Evolutionary conservation across 495 filamentous ascomycete genomes (phyloP).

Genomic region (Hapsidospora chrysogenum): DNA sequence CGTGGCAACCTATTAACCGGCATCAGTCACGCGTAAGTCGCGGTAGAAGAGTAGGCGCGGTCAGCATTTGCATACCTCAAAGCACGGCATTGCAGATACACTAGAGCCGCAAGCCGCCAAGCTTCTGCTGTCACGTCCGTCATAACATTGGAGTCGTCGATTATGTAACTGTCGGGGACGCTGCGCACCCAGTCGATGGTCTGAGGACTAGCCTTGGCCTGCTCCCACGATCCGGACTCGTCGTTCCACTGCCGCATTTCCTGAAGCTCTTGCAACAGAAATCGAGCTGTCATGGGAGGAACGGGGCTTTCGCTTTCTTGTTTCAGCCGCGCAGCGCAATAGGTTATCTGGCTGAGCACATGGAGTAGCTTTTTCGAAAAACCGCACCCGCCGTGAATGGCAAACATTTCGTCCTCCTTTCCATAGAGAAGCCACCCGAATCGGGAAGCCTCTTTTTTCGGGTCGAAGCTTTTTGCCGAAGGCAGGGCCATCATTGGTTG

Average conservation of each 20-base stretch:
- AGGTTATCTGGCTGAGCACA: conserved; percentile 1
- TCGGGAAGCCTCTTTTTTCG: not conserved
- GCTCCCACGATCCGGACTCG: not conserved
- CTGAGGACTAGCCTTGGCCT: not conserved
- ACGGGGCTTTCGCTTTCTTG: not conserved
- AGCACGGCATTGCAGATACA: conserved; percentile 1
- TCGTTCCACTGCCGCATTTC: not conserved
- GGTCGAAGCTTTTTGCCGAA: not conserved
- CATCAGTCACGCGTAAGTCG: too few species aligned
- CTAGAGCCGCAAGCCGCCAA: conserved; percentile 1
- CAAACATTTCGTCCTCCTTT: not conserved
- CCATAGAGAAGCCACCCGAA: conserved; percentile 3
- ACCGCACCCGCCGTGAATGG: conserved; percentile 2
- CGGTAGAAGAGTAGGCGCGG: too few species aligned
- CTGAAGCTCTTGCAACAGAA: not conserved
- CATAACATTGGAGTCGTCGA: not conserved
- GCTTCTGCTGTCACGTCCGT: conserved; percentile 2
- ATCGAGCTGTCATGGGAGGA: not conserved
- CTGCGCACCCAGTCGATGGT: conserved; percentile 1
- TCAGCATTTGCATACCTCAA: conserved; percentile 1
- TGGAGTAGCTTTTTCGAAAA: conserved; percentile 2
- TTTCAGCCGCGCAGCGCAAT: not conserved
- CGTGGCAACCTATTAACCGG: conserved; percentile 3
- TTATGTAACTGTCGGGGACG: not conserved
- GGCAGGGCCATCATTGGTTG: not conserved